These are phyloP conservation scores for Podaxis carcinomalis DNA, from an alignment of 768 basidiomycete genomes.

Conservation along the genomic window DNA sequence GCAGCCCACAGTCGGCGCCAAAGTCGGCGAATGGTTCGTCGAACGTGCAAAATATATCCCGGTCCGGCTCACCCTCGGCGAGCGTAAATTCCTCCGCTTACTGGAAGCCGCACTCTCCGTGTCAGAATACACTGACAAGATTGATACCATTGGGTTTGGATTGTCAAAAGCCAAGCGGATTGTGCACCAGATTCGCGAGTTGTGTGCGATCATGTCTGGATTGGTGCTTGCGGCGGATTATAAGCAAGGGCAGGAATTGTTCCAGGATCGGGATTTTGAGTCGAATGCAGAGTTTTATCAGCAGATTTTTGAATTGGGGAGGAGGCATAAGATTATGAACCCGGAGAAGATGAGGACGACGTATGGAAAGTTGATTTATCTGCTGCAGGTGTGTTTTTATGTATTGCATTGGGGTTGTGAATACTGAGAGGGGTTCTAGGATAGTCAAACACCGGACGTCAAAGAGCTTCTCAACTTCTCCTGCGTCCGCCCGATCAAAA, in stretches of 20 bases:
- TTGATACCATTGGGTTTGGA: conserved; percentile 76
- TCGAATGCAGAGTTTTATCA: conserved; percentile 80
- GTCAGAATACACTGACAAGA: conserved; percentile 88
- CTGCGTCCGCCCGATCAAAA: conserved; percentile 74
- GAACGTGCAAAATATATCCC: conserved; percentile 81
- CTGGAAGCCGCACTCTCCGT: conserved; percentile 82
- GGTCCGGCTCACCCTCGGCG: conserved; percentile 64
- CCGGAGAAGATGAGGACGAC: conserved; percentile 90
- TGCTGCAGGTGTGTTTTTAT: conserved; percentile 58
- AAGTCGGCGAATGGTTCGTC: conserved; percentile 83
- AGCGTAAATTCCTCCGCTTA: conserved; percentile 82
- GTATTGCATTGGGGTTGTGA: not conserved
- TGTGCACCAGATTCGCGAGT: conserved; percentile 80
- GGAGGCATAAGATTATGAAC: conserved; percentile 89
- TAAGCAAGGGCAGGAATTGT: conserved; percentile 84
- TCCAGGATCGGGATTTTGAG: conserved; percentile 76
- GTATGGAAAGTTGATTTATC: conserved; percentile 82
- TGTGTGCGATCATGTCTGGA: conserved; percentile 86
- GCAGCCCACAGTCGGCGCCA: conserved; percentile 54
- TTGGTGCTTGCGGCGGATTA: conserved; percentile 81
- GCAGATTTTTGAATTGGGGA: conserved; percentile 74
- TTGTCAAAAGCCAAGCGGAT: conserved; percentile 84
- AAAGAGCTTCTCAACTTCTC: conserved; percentile 76
- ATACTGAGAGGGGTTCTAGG: conserved; percentile 36
- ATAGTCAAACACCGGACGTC: conserved; percentile 82